Base-by-base conservation (phyloP, 805 yeast genomes). In the Barnettozyma sucrosica region DNA sequence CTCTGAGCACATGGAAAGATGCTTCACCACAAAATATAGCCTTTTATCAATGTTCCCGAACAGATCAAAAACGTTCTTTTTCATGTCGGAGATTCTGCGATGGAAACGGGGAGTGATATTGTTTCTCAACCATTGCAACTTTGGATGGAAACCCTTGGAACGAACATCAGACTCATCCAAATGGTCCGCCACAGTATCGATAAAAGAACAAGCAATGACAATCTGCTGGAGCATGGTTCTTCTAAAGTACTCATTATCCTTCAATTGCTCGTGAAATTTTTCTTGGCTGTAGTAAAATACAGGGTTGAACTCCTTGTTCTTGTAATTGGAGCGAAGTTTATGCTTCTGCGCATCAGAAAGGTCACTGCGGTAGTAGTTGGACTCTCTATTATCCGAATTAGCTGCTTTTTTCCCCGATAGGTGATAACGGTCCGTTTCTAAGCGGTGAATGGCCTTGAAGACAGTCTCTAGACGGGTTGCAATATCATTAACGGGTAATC, bases 261-360 rank as follows among this genome's bases (percentile, higher is more conserved):
- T 44, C 10, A 60, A 36, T 23, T 56, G 59, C 6, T 52, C 51
- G 6, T 20, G 11, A 41, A 60, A 55, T 18, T 50, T 50, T 0
- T 34, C 43, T 32, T 49, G 49, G 14, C 38, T 51, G 14, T 56
- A 42, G 18, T 51, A 50, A 36, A 50, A 54, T 9, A 50, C 47
- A 9, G 59, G 59, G 20, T 47, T 51, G 36, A 48, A 54, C 3
- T 44, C 50, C 34, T 51, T 57, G 2, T 30, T 20, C 21, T 55
- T 48, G 42, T 53, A 55, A 32, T 40, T 46, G 7, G 49, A 23
- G 10, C 46, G 28, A 0, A 58, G 36, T 14, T 55, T 53, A 7
- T 34, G 18, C 26, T 36, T 51, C 21, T 50, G 46, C 2, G 30
- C 33, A 9, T 48, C 53, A 2, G 48, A n/a, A 19, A 53, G 33